phyloP scores from a whole-genome alignment of 768 basidiomycete genomes.

The Lepiota subincarnata region DNA sequence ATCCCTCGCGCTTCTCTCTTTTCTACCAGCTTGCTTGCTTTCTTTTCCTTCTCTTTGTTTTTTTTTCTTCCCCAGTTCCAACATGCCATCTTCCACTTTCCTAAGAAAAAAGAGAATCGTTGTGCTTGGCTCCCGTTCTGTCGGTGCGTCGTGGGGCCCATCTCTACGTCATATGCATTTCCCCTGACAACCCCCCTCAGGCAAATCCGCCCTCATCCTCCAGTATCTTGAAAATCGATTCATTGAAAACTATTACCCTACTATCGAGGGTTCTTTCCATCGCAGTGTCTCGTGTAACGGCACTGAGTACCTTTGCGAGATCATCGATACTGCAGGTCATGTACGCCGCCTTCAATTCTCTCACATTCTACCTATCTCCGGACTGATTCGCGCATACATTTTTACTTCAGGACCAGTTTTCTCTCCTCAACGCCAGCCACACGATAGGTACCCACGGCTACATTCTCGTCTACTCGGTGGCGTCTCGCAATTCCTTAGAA shows the following conservation, averaged over 20 bases:
- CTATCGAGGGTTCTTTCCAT: slow-evolving; percentile 76
- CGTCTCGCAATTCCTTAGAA: slow-evolving; percentile 81
- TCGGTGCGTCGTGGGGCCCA: slow-evolving; percentile 49
- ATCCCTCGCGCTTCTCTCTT: slow-evolving; percentile 18
- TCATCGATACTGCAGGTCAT: slow-evolving; percentile 95
- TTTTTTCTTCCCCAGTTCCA: background rate
- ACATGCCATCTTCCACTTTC: slow-evolving; percentile 16
- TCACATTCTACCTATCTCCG: background rate
- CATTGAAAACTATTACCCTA: slow-evolving; percentile 86
- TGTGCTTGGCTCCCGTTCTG: slow-evolving; percentile 79
- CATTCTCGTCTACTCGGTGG: slow-evolving; percentile 88
- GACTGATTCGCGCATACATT: slow-evolving; percentile 3
- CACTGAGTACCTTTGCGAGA: slow-evolving; percentile 83
- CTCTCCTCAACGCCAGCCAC: slow-evolving; percentile 83
- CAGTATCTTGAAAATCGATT: slow-evolving; percentile 87
- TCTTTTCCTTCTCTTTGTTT: slow-evolving; percentile 23
- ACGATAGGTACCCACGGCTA: slow-evolving; percentile 94
- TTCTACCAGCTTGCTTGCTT: background rate
- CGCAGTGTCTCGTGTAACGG: slow-evolving; percentile 79
- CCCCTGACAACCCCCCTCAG: slow-evolving; percentile 34
- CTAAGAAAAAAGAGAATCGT: slow-evolving; percentile 79
- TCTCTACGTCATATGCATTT: slow-evolving; percentile 17
- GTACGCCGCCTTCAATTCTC: slow-evolving; percentile 36
- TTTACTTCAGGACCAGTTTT: slow-evolving; percentile 78
- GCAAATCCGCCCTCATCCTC: slow-evolving; percentile 87